Evolutionary conservation across 257 asterid species (phyloP).

Genomic region (Coffea eugenioides): DNA sequence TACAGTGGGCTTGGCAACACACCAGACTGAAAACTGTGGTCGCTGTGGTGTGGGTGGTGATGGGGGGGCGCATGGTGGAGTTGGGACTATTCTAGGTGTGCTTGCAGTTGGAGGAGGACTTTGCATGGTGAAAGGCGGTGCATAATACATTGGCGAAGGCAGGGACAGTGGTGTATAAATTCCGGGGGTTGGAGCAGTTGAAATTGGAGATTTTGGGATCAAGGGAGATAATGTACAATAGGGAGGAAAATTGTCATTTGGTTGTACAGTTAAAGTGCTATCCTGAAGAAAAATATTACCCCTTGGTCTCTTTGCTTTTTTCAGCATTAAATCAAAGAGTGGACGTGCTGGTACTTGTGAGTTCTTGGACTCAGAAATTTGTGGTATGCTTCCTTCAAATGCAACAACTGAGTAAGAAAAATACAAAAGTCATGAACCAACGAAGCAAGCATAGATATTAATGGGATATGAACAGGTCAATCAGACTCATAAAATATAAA

Average conservation of each 20-base stretch:
- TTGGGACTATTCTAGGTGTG: neutral
- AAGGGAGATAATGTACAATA: conserved; percentile 16
- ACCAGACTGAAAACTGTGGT: conserved; percentile 29
- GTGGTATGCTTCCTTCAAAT: conserved; percentile 6
- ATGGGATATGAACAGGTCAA: neutral
- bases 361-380: neutral
- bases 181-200: too few relatives aligned
- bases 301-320: neutral
- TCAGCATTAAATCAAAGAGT: neutral
- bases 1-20: conserved; percentile 32
- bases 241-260: conserved; percentile 15
- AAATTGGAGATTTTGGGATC: neutral
- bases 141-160: too few relatives aligned
- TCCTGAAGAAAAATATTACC: too few relatives aligned
- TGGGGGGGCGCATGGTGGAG: conserved; percentile 1
- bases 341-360: too few relatives aligned
- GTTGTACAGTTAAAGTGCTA: neutral
- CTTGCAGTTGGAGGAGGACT: conserved; percentile 12
- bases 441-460: neutral
- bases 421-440: neutral
- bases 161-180: neutral
- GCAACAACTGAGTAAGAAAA: neutral
- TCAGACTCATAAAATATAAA: neutral
- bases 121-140: neutral
- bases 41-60: conserved; percentile 10